Evolutionary conservation across 2,329 filamentous ascomycete genomes (phyloP), one percentile per base, ranked within the genome.

Genomic region (Hypocrella siamensis): DNA sequence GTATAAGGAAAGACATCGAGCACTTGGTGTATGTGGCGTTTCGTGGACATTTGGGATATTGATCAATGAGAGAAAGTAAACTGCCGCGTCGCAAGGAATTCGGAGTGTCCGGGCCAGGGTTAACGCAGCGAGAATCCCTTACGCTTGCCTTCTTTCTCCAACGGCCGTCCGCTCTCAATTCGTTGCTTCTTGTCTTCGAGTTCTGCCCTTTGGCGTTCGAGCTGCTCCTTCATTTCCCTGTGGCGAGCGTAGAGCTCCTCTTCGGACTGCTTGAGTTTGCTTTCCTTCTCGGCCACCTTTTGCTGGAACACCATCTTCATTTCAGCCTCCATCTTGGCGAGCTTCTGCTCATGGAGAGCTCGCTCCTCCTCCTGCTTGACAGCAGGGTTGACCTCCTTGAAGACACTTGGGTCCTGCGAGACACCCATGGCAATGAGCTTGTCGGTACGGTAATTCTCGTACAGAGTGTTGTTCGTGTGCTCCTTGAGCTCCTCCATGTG

Each of bases 251-350:
- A 96, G 36, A 98, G 67, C 69, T 98, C 90, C 59, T 98, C 90
- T 61, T 98, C 90, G 69, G 85, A 93, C 66, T 96, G 90, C 67
- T 93, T 93, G 57, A 98, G 69, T 66, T 98, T 98, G 74, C 84
- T 93, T 65, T 98, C 90, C 70, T 98, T 98, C 62, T 98, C 90
- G 44, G 84, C 77, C 19, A 98, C 90, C 79, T 98, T 98, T 59
- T 98, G 90, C 60, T 96, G 90, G 84, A 98, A 98, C 46, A 98
- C 90, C 83, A 94, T 93, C 83, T 98, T 98, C 90, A 98, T 98
- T 62, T 98, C 90, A 52, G 85, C 77, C 63, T 98, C 90, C 90
- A 98, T 98, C 83, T 98, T 98, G 60, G 88, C 84, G 47, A 98
- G 83, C 71, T 98, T 98, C 71, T 94, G 86, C 65, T 98, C 90